Conservation (phyloP, 2,329 filamentous ascomycete genomes). For the Claviceps cyperi region DNA sequence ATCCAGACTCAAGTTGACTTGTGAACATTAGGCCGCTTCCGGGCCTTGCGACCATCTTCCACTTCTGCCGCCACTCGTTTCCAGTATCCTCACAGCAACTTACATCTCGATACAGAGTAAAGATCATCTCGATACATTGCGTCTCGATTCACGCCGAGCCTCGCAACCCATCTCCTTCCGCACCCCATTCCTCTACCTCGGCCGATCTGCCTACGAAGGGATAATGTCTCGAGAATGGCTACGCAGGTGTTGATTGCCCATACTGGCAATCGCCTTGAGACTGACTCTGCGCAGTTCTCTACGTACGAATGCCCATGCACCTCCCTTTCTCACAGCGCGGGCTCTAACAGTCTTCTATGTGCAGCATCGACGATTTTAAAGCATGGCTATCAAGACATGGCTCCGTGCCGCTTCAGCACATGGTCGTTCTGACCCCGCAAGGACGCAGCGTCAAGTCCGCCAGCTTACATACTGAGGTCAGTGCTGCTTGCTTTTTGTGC, state of each 20-base stretch:
- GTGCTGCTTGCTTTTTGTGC: slow-evolving; percentile 10
- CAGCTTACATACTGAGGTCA: slow-evolving; percentile 65
- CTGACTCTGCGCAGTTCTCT: slow-evolving; percentile 61
- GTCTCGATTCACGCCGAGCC: not conserved
- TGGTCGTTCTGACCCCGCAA: slow-evolving; percentile 74
- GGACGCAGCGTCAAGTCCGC: slow-evolving; percentile 76
- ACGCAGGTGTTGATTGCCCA: slow-evolving; percentile 85
- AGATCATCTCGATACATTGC: not conserved
- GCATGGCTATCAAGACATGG: slow-evolving; percentile 64
- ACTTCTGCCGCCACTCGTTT: not conserved
- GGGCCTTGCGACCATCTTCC: not conserved
- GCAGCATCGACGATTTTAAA: slow-evolving; percentile 70
- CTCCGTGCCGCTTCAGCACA: slow-evolving; percentile 58
- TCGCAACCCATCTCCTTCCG: not conserved
- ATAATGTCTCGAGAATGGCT: slow-evolving; percentile 57
- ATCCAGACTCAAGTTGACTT: not conserved
- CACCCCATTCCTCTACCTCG: not conserved
- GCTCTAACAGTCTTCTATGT: slow-evolving; percentile 5
- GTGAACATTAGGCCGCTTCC: not conserved
- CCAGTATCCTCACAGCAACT: not conserved
- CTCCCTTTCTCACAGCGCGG: not conserved
- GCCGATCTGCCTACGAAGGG: slow-evolving; percentile 16
- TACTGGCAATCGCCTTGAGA: slow-evolving; percentile 71
- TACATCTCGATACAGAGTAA: not conserved
- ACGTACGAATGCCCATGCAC: slow-evolving; percentile 36